Conservation (phyloP, 768 basidiomycete genomes). For the Lactarius vividus region DNA sequence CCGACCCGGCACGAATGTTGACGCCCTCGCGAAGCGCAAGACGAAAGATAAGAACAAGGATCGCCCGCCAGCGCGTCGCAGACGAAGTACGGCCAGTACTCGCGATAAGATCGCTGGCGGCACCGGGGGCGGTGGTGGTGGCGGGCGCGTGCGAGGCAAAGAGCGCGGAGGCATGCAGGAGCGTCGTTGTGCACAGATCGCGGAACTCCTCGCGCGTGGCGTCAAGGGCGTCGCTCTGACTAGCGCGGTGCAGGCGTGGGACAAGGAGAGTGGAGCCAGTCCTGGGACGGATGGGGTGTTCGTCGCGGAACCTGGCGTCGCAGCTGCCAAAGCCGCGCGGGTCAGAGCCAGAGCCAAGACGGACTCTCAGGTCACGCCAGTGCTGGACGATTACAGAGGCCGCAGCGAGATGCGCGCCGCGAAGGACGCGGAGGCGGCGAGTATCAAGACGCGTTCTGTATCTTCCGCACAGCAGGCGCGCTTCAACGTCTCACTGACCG, state of each 20-base stretch:
- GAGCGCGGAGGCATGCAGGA: slow-evolving; percentile 49
- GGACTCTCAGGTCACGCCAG: background rate
- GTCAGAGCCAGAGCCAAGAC: background rate
- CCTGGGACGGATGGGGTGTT: slow-evolving; percentile 31
- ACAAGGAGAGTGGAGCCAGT: slow-evolving; percentile 34
- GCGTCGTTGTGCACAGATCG: slow-evolving; percentile 62
- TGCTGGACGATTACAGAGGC: background rate
- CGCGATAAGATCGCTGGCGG: slow-evolving; percentile 31
- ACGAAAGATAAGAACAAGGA: slow-evolving; percentile 40
- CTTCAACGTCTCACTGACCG: slow-evolving; percentile 52
- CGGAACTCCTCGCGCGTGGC: slow-evolving; percentile 61
- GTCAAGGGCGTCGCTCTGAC: slow-evolving; percentile 63
- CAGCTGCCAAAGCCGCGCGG: background rate
- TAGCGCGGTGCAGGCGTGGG: slow-evolving; percentile 62
- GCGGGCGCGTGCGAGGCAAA: slow-evolving; percentile 7
- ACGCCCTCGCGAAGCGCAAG: slow-evolving; percentile 32
- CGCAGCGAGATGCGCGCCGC: slow-evolving; percentile 11
- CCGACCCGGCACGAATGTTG: slow-evolving; percentile 55
- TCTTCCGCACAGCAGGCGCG: slow-evolving; percentile 32
- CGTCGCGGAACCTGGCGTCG: slow-evolving; percentile 16
- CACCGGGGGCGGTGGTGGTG: background rate
- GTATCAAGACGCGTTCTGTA: slow-evolving; percentile 19
- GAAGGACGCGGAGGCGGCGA: background rate
- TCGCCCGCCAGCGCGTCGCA: slow-evolving; percentile 37
- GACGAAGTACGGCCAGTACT: slow-evolving; percentile 34